Evolutionary conservation across 2,329 filamentous ascomycete species (phyloP).

Genomic region (Malbranchea zuffiana): DNA sequence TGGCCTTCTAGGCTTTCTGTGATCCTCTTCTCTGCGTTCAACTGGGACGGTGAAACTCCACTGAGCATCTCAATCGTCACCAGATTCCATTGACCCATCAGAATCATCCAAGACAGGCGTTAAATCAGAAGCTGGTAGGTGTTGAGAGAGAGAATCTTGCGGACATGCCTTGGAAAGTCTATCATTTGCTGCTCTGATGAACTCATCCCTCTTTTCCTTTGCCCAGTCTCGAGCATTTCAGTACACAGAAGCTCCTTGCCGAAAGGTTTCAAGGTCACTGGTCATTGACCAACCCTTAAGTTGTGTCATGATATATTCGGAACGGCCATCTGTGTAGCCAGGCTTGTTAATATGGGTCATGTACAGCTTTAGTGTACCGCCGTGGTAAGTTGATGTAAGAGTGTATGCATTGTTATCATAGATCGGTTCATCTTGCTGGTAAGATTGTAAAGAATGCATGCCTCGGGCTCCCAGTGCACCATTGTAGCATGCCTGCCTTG

Average conservation of each 20-base stretch:
- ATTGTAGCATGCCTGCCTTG: slow-evolving; percentile 30
- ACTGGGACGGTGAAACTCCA: slow-evolving; percentile 4
- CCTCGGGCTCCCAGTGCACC: slow-evolving; percentile 30
- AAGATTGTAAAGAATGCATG: slow-evolving; percentile 32
- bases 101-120: slow-evolving; percentile 3
- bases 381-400: slow-evolving; percentile 21
- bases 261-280: slow-evolving; percentile 21
- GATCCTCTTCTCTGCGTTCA: slow-evolving; percentile 3
- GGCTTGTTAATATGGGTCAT: slow-evolving; percentile 4
- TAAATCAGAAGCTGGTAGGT: background rate
- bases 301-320: slow-evolving; percentile 12
- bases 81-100: slow-evolving; percentile 1
- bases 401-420: slow-evolving; percentile 34
- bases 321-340: background rate
- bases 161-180: background rate
- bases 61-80: slow-evolving; percentile 1
- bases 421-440: slow-evolving; percentile 20
- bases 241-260: slow-evolving; percentile 30
- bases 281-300: slow-evolving; percentile 23
- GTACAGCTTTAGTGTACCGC: slow-evolving; percentile 9
- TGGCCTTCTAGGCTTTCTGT: slow-evolving; percentile 6
- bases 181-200: slow-evolving; percentile 6
- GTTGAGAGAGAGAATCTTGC: background rate
- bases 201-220: slow-evolving; percentile 24
- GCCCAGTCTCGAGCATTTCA: slow-evolving; percentile 33